Evolutionary conservation across 768 basidiomycete species (phyloP).

Genomic region (Rhodosporidiobolus sp.): DNA sequence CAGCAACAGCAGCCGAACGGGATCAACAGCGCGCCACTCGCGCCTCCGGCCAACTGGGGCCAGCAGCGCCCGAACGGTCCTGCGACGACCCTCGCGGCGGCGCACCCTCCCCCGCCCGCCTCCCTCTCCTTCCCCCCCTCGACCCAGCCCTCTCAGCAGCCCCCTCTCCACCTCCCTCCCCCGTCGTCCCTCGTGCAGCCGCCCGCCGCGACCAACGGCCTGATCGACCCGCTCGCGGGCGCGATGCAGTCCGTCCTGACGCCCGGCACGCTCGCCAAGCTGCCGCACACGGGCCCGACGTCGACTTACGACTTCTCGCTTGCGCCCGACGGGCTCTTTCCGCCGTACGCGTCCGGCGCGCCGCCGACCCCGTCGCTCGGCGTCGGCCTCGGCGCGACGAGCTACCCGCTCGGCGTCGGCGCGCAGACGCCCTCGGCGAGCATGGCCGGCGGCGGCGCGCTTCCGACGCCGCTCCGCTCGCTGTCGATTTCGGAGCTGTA

Average conservation of each 20-base stretch:
- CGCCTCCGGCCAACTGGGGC: constrained; percentile 7
- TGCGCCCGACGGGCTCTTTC: background rate
- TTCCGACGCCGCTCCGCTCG: constrained; percentile 6
- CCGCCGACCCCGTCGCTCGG: constrained; percentile 1
- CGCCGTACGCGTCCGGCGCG: constrained; percentile 7
- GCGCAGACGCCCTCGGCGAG: background rate
- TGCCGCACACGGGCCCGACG: constrained; percentile 5
- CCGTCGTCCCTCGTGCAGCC: background rate
- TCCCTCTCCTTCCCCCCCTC: too few relatives aligned
- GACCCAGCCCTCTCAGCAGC: background rate
- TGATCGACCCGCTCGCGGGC: constrained; percentile 1
- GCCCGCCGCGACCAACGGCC: background rate
- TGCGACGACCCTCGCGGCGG: background rate
- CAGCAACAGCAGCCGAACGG: background rate
- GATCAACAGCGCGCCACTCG: constrained; percentile 17
- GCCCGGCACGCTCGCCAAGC: constrained; percentile 26
- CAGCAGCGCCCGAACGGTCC: background rate
- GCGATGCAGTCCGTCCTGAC: constrained; percentile 23
- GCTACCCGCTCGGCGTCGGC: constrained; percentile 4
- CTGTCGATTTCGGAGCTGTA: constrained; percentile 10
- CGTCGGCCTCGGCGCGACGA: background rate
- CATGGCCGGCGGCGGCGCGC: background rate
- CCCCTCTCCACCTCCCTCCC: background rate
- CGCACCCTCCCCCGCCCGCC: background rate
- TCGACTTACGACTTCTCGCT: constrained; percentile 19